Evolutionary conservation across 1,284 basidiomycete species (phyloP), one percentile per base, ranked within the genome.

Genomic region (Entoloma clypeatum): DNA sequence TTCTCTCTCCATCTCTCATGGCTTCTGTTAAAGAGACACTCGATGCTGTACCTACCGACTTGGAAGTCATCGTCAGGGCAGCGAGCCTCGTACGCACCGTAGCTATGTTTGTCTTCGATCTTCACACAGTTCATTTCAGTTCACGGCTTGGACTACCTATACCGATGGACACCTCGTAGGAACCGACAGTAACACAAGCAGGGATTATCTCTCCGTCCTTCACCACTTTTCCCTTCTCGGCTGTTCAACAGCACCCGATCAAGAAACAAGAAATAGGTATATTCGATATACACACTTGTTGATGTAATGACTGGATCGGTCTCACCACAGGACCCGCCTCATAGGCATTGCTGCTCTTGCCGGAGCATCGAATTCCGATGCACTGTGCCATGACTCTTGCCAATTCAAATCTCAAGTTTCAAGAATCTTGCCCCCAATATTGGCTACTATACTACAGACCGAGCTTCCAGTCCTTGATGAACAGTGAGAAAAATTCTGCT

Each of bases 121-220:
- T 27, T 28, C 39, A 14, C 35, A 18, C 48, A 19, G 9, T 11
- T 33, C 11, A 9, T 21, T 7, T 35, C 16, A 92, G 83, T 94
- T 98, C 56, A 87, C 85, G 9, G 86, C 92, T 0, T 92, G 92
- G 78, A 86, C 90, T n/a, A 93, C 91, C 5, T 95, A 85, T 55
- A 90, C 92, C 6, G 86, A 93, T 52, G 90, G 92, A 0, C 77
- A 81, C 40, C 67, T 85, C 26, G 81, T 92, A 48, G 87, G 87
- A 32, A 77, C 86, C 19, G 91, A 94, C 57, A 76, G 78, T 50
- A 61, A 60, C 23, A 65, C 89, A 44, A 88, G 88, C 0, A 70
- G 71, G 17, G 73, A 81, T 39, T 96, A 96, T 61, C 64, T 90
- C 32, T 69, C 72, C 3, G 75, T 84, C 19, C 69, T 97, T 27